Evolutionary conservation across 2,329 filamentous ascomycete species (phyloP).

Genomic region (Beauveria scarabaeidicola): DNA sequence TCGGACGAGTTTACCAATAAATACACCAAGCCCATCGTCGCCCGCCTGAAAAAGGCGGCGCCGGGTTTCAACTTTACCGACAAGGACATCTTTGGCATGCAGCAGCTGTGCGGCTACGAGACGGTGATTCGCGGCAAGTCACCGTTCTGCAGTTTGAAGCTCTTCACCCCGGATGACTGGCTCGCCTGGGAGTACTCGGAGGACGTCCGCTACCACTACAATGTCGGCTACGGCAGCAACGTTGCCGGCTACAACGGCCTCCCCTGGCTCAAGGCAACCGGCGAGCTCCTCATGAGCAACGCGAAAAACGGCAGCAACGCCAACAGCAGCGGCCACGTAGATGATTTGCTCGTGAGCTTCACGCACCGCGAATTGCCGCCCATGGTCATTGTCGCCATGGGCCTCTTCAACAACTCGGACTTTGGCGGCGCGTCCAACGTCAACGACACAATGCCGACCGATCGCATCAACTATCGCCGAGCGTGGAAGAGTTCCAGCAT

Average conservation of each 20-base stretch:
- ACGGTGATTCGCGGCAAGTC: constrained; percentile 54
- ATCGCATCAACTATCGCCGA: constrained; percentile 53
- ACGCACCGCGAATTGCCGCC: constrained; percentile 62
- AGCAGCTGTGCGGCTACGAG: constrained; percentile 58
- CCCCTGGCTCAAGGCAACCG: constrained; percentile 58
- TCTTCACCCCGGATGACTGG: constrained; percentile 56
- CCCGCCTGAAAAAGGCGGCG: constrained; percentile 43
- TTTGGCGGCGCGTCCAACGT: constrained; percentile 40
- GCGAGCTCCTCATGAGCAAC: constrained; percentile 35
- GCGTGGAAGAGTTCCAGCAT: constrained; percentile 56
- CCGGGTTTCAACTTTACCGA: constrained; percentile 55
- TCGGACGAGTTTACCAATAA: constrained; percentile 39
- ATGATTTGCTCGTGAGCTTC: constrained; percentile 60
- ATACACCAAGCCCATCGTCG: constrained; percentile 54
- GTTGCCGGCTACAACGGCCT: constrained; percentile 51
- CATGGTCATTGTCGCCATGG: constrained; percentile 57
- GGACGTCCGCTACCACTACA: constrained; percentile 57
- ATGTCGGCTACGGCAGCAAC: constrained; percentile 54
- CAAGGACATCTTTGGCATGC: constrained; percentile 56
- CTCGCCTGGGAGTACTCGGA: constrained; percentile 58
- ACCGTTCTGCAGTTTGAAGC: constrained; percentile 49
- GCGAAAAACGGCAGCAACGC: constrained; percentile 15
- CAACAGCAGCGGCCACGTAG: constrained; percentile 18
- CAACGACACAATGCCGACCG: constrained; percentile 57
- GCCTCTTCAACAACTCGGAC: constrained; percentile 60